A percentile compares a stretch with the other conserved stretches of the same genome.
These are phyloP conservation scores for Phytopythium montanum DNA, from an alignment of 352 stramenopile genomes.

Conservation along the genomic window DNA sequence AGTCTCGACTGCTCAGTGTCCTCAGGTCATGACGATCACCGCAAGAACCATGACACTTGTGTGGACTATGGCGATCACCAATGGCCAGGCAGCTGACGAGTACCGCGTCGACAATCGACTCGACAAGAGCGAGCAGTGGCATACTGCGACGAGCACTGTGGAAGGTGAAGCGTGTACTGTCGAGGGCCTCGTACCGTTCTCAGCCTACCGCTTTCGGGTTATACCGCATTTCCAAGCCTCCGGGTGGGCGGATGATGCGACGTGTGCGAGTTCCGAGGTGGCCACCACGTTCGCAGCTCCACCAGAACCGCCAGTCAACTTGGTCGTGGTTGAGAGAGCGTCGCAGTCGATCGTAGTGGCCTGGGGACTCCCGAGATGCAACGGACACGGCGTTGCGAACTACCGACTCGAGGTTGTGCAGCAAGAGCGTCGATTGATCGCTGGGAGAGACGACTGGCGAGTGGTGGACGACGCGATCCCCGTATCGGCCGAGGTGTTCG, in stretches of 20 bases:
- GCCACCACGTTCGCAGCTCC: conserved; percentile 23
- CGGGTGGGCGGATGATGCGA: conserved; percentile 31
- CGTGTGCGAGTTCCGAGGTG: conserved; percentile 24
- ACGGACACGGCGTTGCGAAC: conserved; percentile 32
- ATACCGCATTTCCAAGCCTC: conserved; percentile 34
- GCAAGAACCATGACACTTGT: conserved; percentile 33
- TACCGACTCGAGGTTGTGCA: conserved; percentile 14
- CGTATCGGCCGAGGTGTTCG: conserved; percentile 10
- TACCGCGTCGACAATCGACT: conserved; percentile 41
- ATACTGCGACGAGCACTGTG: conserved; percentile 16
- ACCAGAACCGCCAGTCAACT: conserved; percentile 30
- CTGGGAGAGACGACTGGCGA: conserved; percentile 5
- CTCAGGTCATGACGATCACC: conserved; percentile 27
- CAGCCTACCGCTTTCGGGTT: conserved; percentile 45
- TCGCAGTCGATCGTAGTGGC: conserved; percentile 28
- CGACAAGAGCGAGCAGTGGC: conserved; percentile 37
- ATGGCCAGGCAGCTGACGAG: conserved; percentile 33
- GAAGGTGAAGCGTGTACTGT: conserved; percentile 22
- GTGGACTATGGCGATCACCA: conserved; percentile 52
- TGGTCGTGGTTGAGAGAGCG: conserved; percentile 32
- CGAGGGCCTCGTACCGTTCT: conserved; percentile 28
- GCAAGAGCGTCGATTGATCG: background rate
- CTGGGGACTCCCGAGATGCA: conserved; percentile 49
- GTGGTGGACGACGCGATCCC: conserved; percentile 6
- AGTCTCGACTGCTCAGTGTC: conserved; percentile 51